Percentiles rank a stretch among this genome's conserved stretches.
Evolutionary conservation across 1,284 basidiomycete species (phyloP).

Genomic region (Singerocomus inundabilis): DNA sequence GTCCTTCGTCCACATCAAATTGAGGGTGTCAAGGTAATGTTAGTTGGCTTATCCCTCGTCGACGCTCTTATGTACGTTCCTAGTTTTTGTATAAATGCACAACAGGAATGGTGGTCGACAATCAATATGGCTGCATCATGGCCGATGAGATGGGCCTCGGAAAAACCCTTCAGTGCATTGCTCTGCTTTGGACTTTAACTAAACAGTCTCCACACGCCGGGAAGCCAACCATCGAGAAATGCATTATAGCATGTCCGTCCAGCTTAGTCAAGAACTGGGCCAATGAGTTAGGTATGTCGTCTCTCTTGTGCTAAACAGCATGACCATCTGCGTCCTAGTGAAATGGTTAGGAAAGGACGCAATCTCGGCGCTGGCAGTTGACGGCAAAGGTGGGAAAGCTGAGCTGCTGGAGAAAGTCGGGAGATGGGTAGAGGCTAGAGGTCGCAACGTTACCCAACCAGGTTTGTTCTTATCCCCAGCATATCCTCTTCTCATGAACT

Average conservation of each 20-base stretch:
- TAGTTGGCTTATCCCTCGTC: neutral
- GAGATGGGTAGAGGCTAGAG: conserved; percentile 84
- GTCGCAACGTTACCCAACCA: conserved; percentile 86
- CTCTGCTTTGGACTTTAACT: conserved; percentile 94
- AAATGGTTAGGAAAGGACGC: conserved; percentile 93
- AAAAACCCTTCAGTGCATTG: conserved; percentile 96
- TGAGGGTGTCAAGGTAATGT: conserved; percentile 89
- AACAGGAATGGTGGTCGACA: conserved; percentile 89
- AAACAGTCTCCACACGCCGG: conserved; percentile 92
- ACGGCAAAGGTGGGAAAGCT: conserved; percentile 86
- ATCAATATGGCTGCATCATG: conserved; percentile 97
- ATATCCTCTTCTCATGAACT: neutral
- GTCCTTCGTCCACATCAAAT: conserved; percentile 96
- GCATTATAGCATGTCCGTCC: conserved; percentile 96
- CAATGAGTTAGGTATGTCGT: conserved; percentile 82
- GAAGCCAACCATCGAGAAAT: conserved; percentile 93
- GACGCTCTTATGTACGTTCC: conserved; percentile 13
- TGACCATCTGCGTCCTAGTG: conserved; percentile 42
- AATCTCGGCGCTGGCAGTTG: conserved; percentile 78
- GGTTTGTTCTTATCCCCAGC: conserved; percentile 45
- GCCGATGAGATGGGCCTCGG: conserved; percentile 99
- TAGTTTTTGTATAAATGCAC: conserved; percentile 95
- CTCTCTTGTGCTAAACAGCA: neutral
- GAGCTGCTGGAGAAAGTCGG: conserved; percentile 77
- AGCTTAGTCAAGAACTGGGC: conserved; percentile 99